Evolutionary conservation across 495 filamentous ascomycete genomes (phyloP).

Genomic region (Xylaria venustula): DNA sequence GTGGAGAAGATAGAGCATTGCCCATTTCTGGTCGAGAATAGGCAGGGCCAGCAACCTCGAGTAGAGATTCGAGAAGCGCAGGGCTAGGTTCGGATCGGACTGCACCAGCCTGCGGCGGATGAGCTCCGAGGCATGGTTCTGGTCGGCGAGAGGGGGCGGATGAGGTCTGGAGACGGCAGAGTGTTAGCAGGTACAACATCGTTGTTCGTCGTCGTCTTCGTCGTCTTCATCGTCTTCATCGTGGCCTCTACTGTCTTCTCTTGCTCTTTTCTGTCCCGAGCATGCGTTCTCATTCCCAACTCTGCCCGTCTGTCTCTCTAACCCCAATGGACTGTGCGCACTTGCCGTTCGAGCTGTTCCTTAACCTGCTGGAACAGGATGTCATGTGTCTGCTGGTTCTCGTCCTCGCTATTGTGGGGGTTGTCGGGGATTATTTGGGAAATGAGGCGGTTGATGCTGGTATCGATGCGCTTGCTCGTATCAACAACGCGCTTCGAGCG

Average conservation of each 20-base stretch:
- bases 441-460: slow-evolving; percentile 58
- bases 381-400: slow-evolving; percentile 50
- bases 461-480: slow-evolving; percentile 35
- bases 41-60: slow-evolving; percentile 82
- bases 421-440: slow-evolving; percentile 50
- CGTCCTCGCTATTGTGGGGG: slow-evolving; percentile 48
- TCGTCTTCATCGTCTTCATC: background rate
- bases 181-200: slow-evolving; percentile 14
- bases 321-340: background rate
- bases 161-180: slow-evolving; percentile 20
- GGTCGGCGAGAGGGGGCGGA: slow-evolving; percentile 50
- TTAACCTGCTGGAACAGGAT: slow-evolving; percentile 50
- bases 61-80: slow-evolving; percentile 85
- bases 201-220: background rate
- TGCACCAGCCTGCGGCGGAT: slow-evolving; percentile 86
- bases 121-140: slow-evolving; percentile 87
- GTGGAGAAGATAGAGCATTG: slow-evolving; percentile 86
- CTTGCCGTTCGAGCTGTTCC: slow-evolving; percentile 48
- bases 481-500: slow-evolving; percentile 30
- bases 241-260: too few species aligned
- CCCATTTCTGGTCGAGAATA: slow-evolving; percentile 94
- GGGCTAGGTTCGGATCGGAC: slow-evolving; percentile 76
- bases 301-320: background rate
- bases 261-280: background rate
- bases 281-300: background rate